A percentile compares a stretch with the other conserved stretches of the same genome.
These are phyloP conservation scores for Geranium incanum DNA, from an alignment of 441 rosid species.

Conservation along the genomic window DNA sequence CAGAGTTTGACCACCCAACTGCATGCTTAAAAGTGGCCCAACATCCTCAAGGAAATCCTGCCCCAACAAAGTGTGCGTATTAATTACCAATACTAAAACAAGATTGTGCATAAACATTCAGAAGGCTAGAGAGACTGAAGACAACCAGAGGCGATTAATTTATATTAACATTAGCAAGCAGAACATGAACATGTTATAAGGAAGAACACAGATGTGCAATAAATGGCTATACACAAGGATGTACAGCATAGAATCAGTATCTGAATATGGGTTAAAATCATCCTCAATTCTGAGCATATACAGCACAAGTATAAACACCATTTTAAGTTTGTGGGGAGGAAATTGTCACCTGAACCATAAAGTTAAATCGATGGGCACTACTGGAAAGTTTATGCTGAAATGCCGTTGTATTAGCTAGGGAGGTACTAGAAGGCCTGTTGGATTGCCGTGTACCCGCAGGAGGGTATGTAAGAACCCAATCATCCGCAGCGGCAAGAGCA, in stretches of 20 bases:
- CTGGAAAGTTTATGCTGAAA: constrained; percentile 85
- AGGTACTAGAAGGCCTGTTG: constrained; percentile 47
- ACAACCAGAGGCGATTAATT: no score
- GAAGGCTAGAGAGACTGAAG: not conserved
- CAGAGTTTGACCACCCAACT: constrained; percentile 84
- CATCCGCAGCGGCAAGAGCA: constrained; percentile 98
- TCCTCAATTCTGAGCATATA: not conserved
- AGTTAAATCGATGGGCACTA: constrained; percentile 94
- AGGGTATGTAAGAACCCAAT: constrained; percentile 81
- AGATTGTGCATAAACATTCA: no score
- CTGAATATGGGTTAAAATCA: not conserved
- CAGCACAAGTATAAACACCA: no score
- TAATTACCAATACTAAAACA: no score
- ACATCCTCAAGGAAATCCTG: constrained; percentile 99
- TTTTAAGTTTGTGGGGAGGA: no score
- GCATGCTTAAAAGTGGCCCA: constrained; percentile 94
- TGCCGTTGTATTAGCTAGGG: constrained; percentile 37
- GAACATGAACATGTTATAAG: not conserved
- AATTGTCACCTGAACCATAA: constrained; percentile 89
- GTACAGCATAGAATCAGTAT: not conserved
- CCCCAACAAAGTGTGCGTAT: constrained; percentile 17
- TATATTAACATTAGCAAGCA: no score
- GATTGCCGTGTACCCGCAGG: constrained; percentile 61
- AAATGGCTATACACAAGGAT: not conserved
- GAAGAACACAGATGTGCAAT: no score